Base-by-base conservation (phyloP, 345 rosid species). In the Cardamine occulta region DNA sequence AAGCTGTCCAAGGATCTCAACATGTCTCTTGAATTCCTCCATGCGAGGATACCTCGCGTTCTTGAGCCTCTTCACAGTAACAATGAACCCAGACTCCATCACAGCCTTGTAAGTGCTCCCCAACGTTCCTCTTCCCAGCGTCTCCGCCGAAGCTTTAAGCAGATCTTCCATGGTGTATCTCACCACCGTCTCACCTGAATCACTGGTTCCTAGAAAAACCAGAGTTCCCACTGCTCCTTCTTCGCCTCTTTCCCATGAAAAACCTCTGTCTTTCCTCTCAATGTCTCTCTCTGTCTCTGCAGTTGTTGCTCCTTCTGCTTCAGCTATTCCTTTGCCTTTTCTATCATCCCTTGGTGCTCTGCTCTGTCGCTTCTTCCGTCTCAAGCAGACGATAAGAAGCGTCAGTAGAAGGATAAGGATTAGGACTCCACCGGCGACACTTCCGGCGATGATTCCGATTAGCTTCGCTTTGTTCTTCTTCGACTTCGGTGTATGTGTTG, bases 71-170 rank as follows among this genome's bases (percentile, higher is more conserved):
- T 95, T 95, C 26, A 95, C 99, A 51, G 99, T 95, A 71, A 95
- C 97, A 49, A 92, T 95, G 84, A 85, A 95, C 0, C 99, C 97
- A 11, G 93, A 90, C 68, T 92, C 99, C 92, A 95, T 81, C 68
- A 95, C 93, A 0, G 97, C 99, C 79, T 95, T 92, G 70, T 95
- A 95, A 4, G 97, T 95, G 74, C 97, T 92, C 47, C 99, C 99
- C 35, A 95, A 21, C 0, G 85, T 86, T 40, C 99, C 99, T 49
- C 97, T 85, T 37, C 99, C 99, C 63, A 95, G 31, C 0, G 97
- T 90, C 85, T 92, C 97, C 0, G 99, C 99, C 0, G 99, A 90
- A 11, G 97, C 99, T 79, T 95, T 92, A 35, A 95, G 71, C 72
- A 92, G 63, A 76, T 92, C 97, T 74, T 92, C 99, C 47, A 92